Base-by-base conservation (phyloP, 768 basidiomycete genomes). In the Lactifluus subvellereus region DNA sequence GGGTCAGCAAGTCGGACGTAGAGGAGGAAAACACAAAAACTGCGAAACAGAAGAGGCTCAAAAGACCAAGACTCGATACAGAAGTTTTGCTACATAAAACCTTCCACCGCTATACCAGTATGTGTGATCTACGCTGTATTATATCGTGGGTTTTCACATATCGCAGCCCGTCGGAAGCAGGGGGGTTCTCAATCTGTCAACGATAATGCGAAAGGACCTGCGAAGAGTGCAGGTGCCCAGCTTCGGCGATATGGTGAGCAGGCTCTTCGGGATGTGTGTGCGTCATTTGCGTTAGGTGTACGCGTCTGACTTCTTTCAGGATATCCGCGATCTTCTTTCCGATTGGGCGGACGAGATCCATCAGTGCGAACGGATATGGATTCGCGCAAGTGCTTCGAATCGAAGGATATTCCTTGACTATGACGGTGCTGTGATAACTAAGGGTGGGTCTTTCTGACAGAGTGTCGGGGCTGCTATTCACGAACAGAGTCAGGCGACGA, bases 71-170 rank as follows among this genome's bases (percentile, higher is more conserved):
- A 72, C 80, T 87, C 3, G 91, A 94, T 59, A 84, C 83, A 0
- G 93, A 94, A 70, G 82, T 98, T 1, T 66, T 99, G 47, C 78
- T 79, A 66, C 92, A 94, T 70, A 99, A 98, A 75, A 98, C 97
- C 2, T 98, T 98, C 73, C 97, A 98, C 74, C 87, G 97, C 1
- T 99, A 99, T 73, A 99, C 97, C 0, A 98, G 95, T 97, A 67
- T 68, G 91, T 81, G 3, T 49, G 37, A 16, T 54, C 8, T 48
- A 20, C 10, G 38, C 27, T 40, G 22, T 16, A 4, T 14, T 7
- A 20, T 33, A 6, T 55, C n/a, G 27, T 33, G 30, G 32, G 32
- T 20, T 48, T 11, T 53, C 32, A 62, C 8, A 13, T 54, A 22
- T 40, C 27, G 20, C 61, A 98, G 96, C 97, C 37, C 92, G 97